These are phyloP conservation scores for Sclerotinia sclerotiorum DNA, from an alignment of 2,329 filamentous ascomycete species.

Conservation along the genomic window DNA sequence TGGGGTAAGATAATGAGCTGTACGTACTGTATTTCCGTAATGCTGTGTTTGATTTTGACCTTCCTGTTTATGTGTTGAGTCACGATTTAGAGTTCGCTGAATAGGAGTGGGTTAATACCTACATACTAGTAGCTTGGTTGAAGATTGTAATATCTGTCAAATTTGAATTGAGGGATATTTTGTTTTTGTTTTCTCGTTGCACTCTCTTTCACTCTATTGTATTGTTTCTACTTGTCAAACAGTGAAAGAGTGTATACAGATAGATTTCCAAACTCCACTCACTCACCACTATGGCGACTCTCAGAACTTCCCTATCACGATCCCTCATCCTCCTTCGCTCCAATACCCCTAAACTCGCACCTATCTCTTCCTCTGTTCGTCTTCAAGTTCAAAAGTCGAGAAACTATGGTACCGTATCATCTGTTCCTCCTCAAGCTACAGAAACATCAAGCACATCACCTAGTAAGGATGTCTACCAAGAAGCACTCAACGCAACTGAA, in stretches of 20 bases:
- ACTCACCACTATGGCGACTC: neutral
- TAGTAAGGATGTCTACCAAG: conserved; percentile 29
- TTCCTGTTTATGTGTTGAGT: conserved; percentile 14
- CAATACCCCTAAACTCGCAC: neutral
- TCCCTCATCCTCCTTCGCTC: neutral
- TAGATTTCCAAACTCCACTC: neutral
- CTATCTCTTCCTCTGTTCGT: neutral
- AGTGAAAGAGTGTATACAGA: neutral
- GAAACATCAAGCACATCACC: neutral
- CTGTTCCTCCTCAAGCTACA: conserved; percentile 13
- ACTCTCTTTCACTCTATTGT: neutral
- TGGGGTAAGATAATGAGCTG: too few species aligned
- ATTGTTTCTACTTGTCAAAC: neutral
- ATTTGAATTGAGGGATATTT: neutral
- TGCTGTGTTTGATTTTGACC: neutral
- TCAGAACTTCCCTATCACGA: neutral
- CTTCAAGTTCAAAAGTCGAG: neutral
- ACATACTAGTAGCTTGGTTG: neutral
- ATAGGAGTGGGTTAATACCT: neutral
- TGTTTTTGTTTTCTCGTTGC: neutral
- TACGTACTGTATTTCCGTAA: neutral
- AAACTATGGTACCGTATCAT: conserved; percentile 18
- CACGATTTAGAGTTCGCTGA: neutral
- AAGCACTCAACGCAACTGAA: conserved; percentile 58
- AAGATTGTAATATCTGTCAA: neutral